Percentiles rank a stretch among this genome's conserved stretches.
These are phyloP conservation scores for Gnaphalium uliginosum DNA, from an alignment of 129 eudicot genomes.

Conservation along the genomic window DNA sequence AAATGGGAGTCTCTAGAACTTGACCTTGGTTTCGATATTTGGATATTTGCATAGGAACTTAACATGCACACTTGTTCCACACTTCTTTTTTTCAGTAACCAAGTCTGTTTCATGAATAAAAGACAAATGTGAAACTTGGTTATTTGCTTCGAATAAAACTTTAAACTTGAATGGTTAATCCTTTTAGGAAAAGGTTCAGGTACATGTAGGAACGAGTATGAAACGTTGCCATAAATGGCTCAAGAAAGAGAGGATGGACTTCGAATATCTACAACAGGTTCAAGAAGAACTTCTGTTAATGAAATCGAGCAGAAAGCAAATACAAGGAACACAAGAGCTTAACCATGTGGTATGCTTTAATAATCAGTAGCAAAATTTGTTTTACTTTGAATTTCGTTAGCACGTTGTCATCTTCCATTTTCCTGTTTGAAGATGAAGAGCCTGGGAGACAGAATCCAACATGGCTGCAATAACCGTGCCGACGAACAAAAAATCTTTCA, in stretches of 20 bases:
- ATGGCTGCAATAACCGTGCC: conserved; percentile 13
- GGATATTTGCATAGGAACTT: too few relatives aligned
- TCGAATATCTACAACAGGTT: conserved; percentile 16
- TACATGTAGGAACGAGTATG: neutral
- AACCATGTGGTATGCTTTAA: conserved; percentile 17
- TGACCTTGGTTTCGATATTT: too few relatives aligned
- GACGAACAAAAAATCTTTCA: conserved; percentile 7
- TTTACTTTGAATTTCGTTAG: neutral
- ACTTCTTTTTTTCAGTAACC: neutral
- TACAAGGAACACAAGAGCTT: conserved; percentile 12
- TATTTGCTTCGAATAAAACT: neutral
- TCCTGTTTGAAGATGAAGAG: conserved; percentile 14
- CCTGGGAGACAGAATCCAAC: conserved; percentile 11
- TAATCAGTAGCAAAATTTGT: neutral
- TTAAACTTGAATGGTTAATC: neutral
- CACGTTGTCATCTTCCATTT: neutral
- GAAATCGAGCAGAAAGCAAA: neutral
- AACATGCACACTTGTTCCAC: too few relatives aligned
- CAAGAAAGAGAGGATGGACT: conserved; percentile 20
- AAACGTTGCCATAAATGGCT: conserved; percentile 26
- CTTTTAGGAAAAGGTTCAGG: neutral
- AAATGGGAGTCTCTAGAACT: too few relatives aligned
- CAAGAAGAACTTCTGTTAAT: conserved; percentile 19
- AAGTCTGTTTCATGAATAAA: neutral
- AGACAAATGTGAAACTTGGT: neutral